Evolutionary conservation across 495 filamentous ascomycete species (phyloP).

Genomic region (Cladorrhinum samala): DNA sequence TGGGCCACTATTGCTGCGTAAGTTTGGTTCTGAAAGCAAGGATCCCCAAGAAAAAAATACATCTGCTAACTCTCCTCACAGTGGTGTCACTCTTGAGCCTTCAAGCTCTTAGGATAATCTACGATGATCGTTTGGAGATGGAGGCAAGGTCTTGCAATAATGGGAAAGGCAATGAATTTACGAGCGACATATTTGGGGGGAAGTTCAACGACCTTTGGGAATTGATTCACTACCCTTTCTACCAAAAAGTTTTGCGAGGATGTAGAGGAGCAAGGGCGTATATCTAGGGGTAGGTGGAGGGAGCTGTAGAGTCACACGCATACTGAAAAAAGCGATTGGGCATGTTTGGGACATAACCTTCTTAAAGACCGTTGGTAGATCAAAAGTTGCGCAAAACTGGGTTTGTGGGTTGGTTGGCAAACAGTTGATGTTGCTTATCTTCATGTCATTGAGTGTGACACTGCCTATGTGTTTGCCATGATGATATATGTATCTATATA

Average conservation of each 20-base stretch:
- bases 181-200: neutral
- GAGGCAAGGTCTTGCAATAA: neutral
- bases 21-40: slow-evolving; percentile 13
- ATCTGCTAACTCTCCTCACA: slow-evolving; percentile 9
- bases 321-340: neutral
- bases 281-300: too few species aligned
- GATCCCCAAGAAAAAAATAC: neutral
- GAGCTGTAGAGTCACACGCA: too few species aligned
- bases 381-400: neutral
- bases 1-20: slow-evolving; percentile 82
- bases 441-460: too few species aligned
- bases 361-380: neutral
- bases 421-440: too few species aligned
- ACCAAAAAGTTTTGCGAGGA: neutral
- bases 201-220: neutral
- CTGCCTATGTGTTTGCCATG: too few species aligned
- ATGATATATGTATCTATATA: too few species aligned
- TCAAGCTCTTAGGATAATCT: slow-evolving; percentile 22
- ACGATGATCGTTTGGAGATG: neutral
- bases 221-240: neutral
- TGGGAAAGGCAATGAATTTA: neutral
- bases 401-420: neutral
- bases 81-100: slow-evolving; percentile 40
- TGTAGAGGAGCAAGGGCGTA: too few species aligned
- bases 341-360: neutral